Percentiles rank a stretch among this genome's conserved stretches.
These are phyloP conservation scores for Colletotrichum euphorbiae DNA, from an alignment of 2,329 filamentous ascomycete genomes.

Conservation along the genomic window DNA sequence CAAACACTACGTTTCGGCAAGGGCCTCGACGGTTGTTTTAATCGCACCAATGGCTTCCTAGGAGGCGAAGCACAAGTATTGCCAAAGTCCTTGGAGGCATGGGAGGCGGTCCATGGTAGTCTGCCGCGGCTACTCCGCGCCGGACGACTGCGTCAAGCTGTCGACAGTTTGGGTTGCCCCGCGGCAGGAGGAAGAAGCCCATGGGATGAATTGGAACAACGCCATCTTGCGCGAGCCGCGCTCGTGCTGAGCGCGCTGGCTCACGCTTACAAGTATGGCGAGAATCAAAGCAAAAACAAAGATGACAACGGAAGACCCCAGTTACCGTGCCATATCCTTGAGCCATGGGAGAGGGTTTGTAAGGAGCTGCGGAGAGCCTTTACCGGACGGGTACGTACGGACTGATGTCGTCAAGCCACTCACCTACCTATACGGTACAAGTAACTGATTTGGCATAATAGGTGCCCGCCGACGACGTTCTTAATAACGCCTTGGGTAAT, in stretches of 20 bases:
- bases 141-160: slow-evolving; percentile 24
- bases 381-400: slow-evolving; percentile 27
- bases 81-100: slow-evolving; percentile 26
- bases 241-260: slow-evolving; percentile 30
- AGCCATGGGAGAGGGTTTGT: slow-evolving; percentile 26
- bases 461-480: slow-evolving; percentile 36
- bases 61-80: slow-evolving; percentile 19
- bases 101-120: slow-evolving; percentile 26
- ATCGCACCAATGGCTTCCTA: slow-evolving; percentile 17
- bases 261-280: slow-evolving; percentile 33
- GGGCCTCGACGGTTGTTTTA: slow-evolving; percentile 33
- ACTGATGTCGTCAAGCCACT: neutral
- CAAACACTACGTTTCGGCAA: slow-evolving; percentile 28
- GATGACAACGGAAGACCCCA: neutral
- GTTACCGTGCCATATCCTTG: slow-evolving; percentile 22
- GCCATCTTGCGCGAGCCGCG: slow-evolving; percentile 27
- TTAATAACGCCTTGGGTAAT: slow-evolving; percentile 34
- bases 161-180: slow-evolving; percentile 15
- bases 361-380: slow-evolving; percentile 16
- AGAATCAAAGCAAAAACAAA: slow-evolving; percentile 6
- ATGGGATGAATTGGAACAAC: slow-evolving; percentile 22
- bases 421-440: neutral
- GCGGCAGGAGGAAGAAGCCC: neutral
- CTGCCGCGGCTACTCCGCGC: slow-evolving; percentile 22
- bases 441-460: slow-evolving; percentile 9